Base-by-base conservation (phyloP, 768 basidiomycete species). In the Boletus patriciae region DNA sequence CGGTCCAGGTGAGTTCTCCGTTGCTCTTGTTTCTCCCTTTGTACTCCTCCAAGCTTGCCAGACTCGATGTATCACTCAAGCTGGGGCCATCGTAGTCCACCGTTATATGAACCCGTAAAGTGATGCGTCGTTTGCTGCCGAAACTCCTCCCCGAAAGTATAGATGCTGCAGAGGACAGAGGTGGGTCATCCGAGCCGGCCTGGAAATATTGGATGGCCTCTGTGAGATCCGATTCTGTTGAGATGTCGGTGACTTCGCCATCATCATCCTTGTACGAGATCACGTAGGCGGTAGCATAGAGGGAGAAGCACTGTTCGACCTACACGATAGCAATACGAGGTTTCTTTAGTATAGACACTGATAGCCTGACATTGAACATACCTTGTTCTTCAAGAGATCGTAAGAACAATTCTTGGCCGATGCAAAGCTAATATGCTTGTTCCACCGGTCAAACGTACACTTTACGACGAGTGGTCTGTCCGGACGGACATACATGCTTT, bases 51-150 rank as follows among this genome's bases (percentile, higher is more conserved):
- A 87, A 65, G 68, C 91, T 92, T 21, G 81, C 83, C 18, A 95
- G 74, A 10, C 92, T 94, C 11, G 84, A 85, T 3, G 93, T 91
- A 62, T 97, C 95, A 10, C 92, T 94, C 55, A 97, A 78, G 72
- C 88, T 91, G 15, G 89, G 92, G 0, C 92, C 92, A 69, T 97
- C 94, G 63, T 93, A 95, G 58, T 95, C 94, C 59, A 95, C 85
- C 10, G 78, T 77, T 41, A 98, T 85, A 44, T 86, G 79, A 36
- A 97, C 83, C 10, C 83, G 80, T 16, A 97, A 74, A 1, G 87
- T 89, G 54, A 97, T 88, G 68, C 86, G 92, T 38, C 86, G 92
- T 43, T 82, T 78, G 34, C 80, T 77, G 11, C 82, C 78, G 27
- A 85, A 85, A 64, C 87, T 87, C 18, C 80, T 73, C 29, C 79